A percentile compares a stretch with the other conserved stretches of the same genome.
Conservation (phyloP, 140 eudicot species). For the Bidens hawaiensis region DNA sequence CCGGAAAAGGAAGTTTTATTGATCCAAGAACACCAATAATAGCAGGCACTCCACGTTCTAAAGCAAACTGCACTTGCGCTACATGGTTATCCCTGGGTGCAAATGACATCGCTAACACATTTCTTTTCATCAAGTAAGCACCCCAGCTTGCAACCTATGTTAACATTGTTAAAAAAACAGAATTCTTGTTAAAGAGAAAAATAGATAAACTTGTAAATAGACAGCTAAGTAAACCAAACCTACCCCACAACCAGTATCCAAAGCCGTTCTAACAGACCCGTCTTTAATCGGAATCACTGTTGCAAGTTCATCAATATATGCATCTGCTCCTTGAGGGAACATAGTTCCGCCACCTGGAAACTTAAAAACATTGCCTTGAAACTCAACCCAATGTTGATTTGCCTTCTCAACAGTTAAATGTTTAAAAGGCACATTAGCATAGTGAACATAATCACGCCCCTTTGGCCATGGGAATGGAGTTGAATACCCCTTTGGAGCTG, state of each 20-base stretch:
- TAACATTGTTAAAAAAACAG: conserved; percentile 19
- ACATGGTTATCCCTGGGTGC: conserved; percentile 91
- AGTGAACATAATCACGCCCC: conserved; percentile 51
- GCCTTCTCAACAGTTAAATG: conserved; percentile 61
- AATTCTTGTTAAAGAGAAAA: not conserved
- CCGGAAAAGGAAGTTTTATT: conserved; percentile 69
- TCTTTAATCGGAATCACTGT: conserved; percentile 43
- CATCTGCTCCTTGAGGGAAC: conserved; percentile 65
- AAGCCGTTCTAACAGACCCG: conserved; percentile 53
- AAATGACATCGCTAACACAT: conserved; percentile 60
- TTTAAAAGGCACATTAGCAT: conserved; percentile 49
- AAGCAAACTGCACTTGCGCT: conserved; percentile 91
- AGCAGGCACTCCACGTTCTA: conserved; percentile 87
- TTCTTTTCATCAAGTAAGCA: conserved; percentile 69
- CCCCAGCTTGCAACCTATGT: conserved; percentile 92
- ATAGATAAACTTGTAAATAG: not conserved
- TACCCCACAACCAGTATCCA: conserved; percentile 72
- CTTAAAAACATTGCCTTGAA: conserved; percentile 51
- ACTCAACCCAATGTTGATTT: conserved; percentile 79
- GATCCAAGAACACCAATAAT: conserved; percentile 77
- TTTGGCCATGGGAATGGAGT: conserved; percentile 61
- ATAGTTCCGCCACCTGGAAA: conserved; percentile 64
- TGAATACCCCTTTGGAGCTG: conserved; percentile 69
- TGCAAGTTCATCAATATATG: conserved; percentile 55
- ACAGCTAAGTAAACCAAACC: conserved; percentile 8